Percentiles rank a stretch among this genome's conserved stretches.
These are phyloP conservation scores for Cardamine chenopodiifolia DNA, from an alignment of 345 rosid species.

Conservation along the genomic window DNA sequence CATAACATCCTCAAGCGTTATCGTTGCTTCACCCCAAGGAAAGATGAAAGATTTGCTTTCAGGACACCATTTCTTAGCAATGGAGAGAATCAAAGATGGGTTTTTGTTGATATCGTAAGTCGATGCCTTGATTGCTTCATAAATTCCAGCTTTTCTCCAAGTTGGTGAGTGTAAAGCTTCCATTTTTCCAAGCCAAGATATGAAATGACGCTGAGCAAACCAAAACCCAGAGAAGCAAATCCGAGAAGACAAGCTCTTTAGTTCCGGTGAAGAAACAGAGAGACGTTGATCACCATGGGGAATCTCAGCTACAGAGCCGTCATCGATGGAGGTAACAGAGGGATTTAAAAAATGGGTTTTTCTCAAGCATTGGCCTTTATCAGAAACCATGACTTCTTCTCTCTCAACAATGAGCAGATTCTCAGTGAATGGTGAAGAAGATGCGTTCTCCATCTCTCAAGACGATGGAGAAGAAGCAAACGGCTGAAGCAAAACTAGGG, in stretches of 20 bases:
- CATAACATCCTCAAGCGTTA: slow-evolving; percentile 57
- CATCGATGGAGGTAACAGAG: slow-evolving; percentile 10
- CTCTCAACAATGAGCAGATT: slow-evolving; percentile 39
- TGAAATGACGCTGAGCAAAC: slow-evolving; percentile 32
- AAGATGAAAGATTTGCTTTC: slow-evolving; percentile 54
- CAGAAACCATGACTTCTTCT: slow-evolving; percentile 46
- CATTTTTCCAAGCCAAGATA: slow-evolving; percentile 51
- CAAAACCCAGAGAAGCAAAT: slow-evolving; percentile 43
- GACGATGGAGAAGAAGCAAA: not conserved
- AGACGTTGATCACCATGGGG: not conserved
- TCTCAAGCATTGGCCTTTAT: slow-evolving; percentile 30
- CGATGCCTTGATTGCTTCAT: slow-evolving; percentile 51
- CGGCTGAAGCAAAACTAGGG: not conserved
- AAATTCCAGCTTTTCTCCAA: slow-evolving; percentile 56
- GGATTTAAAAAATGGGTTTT: slow-evolving; percentile 54
- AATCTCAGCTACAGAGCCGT: slow-evolving; percentile 12
- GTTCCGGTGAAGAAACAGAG: slow-evolving; percentile 14
- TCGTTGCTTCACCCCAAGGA: slow-evolving; percentile 64
- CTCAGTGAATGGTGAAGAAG: not conserved
- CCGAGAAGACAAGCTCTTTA: slow-evolving; percentile 26
- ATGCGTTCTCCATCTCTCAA: not conserved
- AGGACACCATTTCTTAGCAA: slow-evolving; percentile 56
- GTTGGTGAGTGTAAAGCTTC: slow-evolving; percentile 28
- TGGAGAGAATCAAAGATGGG: slow-evolving; percentile 37
- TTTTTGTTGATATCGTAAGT: slow-evolving; percentile 36